Conservation (phyloP, 495 filamentous ascomycete genomes). For the Trypethelium eluteriae region DNA sequence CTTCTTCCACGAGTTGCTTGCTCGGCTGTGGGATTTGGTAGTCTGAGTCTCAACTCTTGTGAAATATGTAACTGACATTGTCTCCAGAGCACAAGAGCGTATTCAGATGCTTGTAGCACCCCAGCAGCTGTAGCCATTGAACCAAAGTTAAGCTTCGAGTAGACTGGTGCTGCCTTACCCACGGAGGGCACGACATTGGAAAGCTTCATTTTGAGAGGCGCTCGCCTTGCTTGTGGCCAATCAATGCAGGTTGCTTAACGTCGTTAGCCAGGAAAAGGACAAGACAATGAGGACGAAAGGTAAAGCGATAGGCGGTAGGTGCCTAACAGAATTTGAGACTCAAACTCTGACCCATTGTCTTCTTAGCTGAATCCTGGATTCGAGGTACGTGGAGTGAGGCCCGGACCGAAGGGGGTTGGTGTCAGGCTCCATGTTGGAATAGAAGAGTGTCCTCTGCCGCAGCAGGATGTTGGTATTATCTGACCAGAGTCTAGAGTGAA, state of each 20-base stretch:
- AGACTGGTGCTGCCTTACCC: slow-evolving; percentile 2
- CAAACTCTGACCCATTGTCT: neutral
- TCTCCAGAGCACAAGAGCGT: slow-evolving; percentile 9
- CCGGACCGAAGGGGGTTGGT: neutral
- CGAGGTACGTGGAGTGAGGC: slow-evolving; percentile 2
- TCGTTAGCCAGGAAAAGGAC: neutral
- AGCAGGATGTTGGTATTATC: neutral
- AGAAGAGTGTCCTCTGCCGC: neutral
- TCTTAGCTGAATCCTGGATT: neutral
- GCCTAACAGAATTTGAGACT: neutral
- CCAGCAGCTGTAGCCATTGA: neutral
- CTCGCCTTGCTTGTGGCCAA: neutral
- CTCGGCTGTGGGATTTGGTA: neutral
- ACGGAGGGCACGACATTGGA: neutral
- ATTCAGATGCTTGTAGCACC: neutral
- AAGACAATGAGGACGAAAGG: neutral
- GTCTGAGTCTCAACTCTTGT: neutral
- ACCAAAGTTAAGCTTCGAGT: slow-evolving; percentile 4
- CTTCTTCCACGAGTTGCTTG: neutral
- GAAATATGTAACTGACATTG: neutral
- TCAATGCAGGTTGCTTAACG: neutral
- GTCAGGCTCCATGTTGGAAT: slow-evolving; percentile 1
- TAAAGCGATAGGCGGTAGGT: too few relatives aligned
- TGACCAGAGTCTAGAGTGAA: neutral
- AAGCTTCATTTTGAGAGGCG: neutral